Evolutionary conservation across 2,329 filamentous ascomycete genomes (phyloP).

Genomic region (Ophiocordyceps robertsii): DNA sequence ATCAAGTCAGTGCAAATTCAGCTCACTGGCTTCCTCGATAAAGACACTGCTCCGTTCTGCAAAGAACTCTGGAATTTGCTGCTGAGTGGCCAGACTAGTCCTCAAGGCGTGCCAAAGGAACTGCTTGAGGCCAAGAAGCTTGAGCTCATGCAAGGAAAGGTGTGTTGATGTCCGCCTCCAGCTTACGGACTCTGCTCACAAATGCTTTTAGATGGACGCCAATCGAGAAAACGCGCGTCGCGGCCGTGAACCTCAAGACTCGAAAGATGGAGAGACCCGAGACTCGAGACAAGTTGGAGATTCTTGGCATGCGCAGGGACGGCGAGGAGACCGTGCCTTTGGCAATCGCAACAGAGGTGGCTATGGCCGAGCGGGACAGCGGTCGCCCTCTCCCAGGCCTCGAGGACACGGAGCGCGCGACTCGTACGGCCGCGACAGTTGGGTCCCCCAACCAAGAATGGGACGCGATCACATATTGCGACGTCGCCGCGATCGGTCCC

Average conservation of each 20-base stretch:
- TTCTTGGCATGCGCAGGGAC: slow-evolving; percentile 37
- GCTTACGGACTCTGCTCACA: slow-evolving; percentile 1
- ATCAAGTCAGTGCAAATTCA: slow-evolving; percentile 93
- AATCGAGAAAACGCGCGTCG: slow-evolving; percentile 63
- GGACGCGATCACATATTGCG: slow-evolving; percentile 24
- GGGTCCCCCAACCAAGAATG: slow-evolving; percentile 33
- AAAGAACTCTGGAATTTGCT: slow-evolving; percentile 89
- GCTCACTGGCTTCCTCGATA: slow-evolving; percentile 87
- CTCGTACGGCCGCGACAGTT: slow-evolving; percentile 35
- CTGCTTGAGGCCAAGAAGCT: slow-evolving; percentile 91
- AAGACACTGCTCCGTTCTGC: slow-evolving; percentile 79
- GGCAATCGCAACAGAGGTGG: slow-evolving; percentile 29
- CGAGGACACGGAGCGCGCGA: slow-evolving; percentile 29
- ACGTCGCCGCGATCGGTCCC: slow-evolving; percentile 18
- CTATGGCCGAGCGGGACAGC: slow-evolving; percentile 27
- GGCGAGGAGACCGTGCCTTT: slow-evolving; percentile 37
- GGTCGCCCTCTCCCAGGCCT: slow-evolving; percentile 34
- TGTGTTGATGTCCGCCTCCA: slow-evolving; percentile 21
- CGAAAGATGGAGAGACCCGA: slow-evolving; percentile 52
- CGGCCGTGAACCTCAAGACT: slow-evolving; percentile 51
- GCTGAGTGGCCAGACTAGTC: slow-evolving; percentile 76
- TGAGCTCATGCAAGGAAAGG: slow-evolving; percentile 91
- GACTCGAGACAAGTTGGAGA: slow-evolving; percentile 39
- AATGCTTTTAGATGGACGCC: slow-evolving; percentile 53
- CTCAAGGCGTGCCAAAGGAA: slow-evolving; percentile 87